Evolutionary conservation across 1,284 basidiomycete species (phyloP).

Genomic region (Melampsora larici-populina): DNA sequence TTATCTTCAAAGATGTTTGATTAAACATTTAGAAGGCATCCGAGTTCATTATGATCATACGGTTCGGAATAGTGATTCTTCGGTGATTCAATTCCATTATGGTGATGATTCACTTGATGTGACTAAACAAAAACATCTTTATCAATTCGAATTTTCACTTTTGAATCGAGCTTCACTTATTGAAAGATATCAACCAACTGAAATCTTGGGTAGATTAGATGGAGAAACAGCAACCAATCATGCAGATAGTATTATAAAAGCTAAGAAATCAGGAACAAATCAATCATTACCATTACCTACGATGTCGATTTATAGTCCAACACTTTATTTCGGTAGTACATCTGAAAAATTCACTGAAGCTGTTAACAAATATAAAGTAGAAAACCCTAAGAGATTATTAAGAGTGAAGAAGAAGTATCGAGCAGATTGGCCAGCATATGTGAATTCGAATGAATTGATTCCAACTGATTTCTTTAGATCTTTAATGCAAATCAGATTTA

Average conservation of each 20-base stretch:
- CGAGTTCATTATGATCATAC: slow-evolving; percentile 97
- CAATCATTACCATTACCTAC: slow-evolving; percentile 67
- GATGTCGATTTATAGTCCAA: slow-evolving; percentile 74
- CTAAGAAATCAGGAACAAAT: slow-evolving; percentile 60
- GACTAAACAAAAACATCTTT: slow-evolving; percentile 66
- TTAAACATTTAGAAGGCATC: slow-evolving; percentile 96
- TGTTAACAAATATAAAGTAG: slow-evolving; percentile 73
- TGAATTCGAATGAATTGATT: slow-evolving; percentile 60
- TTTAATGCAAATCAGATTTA: slow-evolving; percentile 84
- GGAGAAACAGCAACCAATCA: slow-evolving; percentile 68
- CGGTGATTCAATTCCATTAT: slow-evolving; percentile 93
- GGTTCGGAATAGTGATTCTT: slow-evolving; percentile 88
- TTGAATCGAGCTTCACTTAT: slow-evolving; percentile 79
- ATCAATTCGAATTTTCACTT: slow-evolving; percentile 88
- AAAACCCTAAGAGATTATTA: slow-evolving; percentile 73
- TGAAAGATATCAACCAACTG: slow-evolving; percentile 67
- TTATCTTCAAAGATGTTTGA: slow-evolving; percentile 94
- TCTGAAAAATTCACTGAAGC: slow-evolving; percentile 87
- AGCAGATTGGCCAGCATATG: slow-evolving; percentile 51
- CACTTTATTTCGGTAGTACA: slow-evolving; percentile 77
- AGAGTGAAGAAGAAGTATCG: slow-evolving; percentile 60
- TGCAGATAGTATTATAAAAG: slow-evolving; percentile 89
- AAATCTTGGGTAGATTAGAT: slow-evolving; percentile 64
- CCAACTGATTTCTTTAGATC: slow-evolving; percentile 65
- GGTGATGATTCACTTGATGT: slow-evolving; percentile 96